Percentiles rank a stretch among this genome's conserved stretches.
Conservation (phyloP, 345 rosid genomes). For the Moricandia moricandioides region DNA sequence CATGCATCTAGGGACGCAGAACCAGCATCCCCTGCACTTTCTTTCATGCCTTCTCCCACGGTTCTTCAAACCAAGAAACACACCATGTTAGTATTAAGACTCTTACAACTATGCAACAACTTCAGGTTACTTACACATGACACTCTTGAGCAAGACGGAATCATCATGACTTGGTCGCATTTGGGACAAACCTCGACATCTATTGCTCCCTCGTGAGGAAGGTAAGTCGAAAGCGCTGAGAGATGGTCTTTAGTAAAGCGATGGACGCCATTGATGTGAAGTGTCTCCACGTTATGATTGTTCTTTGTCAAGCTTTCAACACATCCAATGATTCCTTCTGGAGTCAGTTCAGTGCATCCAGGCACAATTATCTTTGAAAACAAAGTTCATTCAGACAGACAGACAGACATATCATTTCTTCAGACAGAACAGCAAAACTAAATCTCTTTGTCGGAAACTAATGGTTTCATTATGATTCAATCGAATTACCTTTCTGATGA, state of each 20-base stretch:
- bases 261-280: slow-evolving; percentile 53
- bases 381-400: neutral
- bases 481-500: slow-evolving; percentile 50
- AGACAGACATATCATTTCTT: neutral
- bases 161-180: slow-evolving; percentile 57
- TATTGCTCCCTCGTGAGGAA: slow-evolving; percentile 24
- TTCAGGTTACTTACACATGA: slow-evolving; percentile 38
- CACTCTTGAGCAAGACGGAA: slow-evolving; percentile 53
- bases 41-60: slow-evolving; percentile 19
- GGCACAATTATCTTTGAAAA: slow-evolving; percentile 50
- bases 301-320: slow-evolving; percentile 46
- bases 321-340: slow-evolving; percentile 64
- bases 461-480: neutral
- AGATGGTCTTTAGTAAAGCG: slow-evolving; percentile 55
- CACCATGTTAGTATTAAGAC: neutral
- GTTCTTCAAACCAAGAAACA: slow-evolving; percentile 6
- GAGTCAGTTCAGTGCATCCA: slow-evolving; percentile 63
- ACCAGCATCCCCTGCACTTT: slow-evolving; percentile 55
- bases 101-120: too few relatives aligned
- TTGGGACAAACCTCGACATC: slow-evolving; percentile 69
- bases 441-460: neutral
- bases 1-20: slow-evolving; percentile 63
- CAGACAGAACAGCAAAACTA: neutral
- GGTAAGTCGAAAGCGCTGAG: slow-evolving; percentile 33
- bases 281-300: slow-evolving; percentile 33